Evolutionary conservation across 352 stramenopile species (phyloP), one percentile per base, ranked within the genome.

Genomic region (Pythium biforme): DNA sequence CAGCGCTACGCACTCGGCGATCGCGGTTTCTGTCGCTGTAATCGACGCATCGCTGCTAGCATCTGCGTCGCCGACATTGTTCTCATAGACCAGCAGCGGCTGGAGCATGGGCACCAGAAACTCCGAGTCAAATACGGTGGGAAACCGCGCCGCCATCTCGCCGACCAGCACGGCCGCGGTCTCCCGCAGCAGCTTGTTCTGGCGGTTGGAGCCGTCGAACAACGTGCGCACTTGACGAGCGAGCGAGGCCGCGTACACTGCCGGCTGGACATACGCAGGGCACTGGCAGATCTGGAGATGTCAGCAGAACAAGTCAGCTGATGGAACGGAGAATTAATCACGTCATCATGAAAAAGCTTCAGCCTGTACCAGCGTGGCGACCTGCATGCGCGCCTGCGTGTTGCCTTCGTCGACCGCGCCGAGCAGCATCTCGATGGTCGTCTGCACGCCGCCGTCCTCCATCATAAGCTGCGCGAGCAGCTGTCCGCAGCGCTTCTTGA

Each of bases 401-500:
- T 94, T 93, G 61, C 87, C 87, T 39, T 92, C 85, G 25, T 92
- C 83, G 25, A 95, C 85, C 0, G 70, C 66, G 25, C 79, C 74
- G 14, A 94, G 73, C 7, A 95, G 64, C 74, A 93, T 89, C 54
- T 95, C 87, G 54, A 95, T 89, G 4, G 84, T 91, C 12, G 83
- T 80, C 47, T 86, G 69, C 34, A 95, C 86, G 22, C 87, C 86
- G 22, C 85, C 84, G 20, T 86, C 66, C 49, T 87, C 61, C 74
- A 94, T 85, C 29, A 91, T 37, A 23, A 92, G 68, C 12, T 74
- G 66, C 5, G 83, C 83, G 20, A 95, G 55, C 11, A 89, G 70
- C 19, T 75, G 66, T 0, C 79, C 81, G 61, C 84, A 94, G 15
- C 73, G 73, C 31, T 72, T 64, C 57, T 90, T 92, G 55, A 94